Evolutionary conservation across 495 filamentous ascomycete genomes (phyloP).

Genomic region (Evernia prunastri): DNA sequence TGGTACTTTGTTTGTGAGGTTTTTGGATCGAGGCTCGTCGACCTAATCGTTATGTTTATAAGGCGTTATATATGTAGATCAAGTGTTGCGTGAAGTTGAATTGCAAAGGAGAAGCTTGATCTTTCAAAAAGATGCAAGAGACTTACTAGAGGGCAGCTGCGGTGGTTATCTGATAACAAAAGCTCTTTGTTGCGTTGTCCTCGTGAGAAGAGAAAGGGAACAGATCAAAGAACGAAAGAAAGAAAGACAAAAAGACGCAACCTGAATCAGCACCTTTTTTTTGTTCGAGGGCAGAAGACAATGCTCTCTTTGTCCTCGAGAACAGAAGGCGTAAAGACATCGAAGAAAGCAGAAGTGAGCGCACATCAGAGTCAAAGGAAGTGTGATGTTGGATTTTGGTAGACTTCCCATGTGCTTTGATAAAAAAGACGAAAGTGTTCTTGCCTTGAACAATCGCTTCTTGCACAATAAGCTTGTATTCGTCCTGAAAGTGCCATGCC

Average conservation of each 20-base stretch:
- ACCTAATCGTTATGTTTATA: neutral
- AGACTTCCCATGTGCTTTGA: too few relatives aligned
- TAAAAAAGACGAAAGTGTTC: neutral
- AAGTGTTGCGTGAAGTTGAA: neutral
- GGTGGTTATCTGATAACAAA: neutral
- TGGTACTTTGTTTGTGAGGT: neutral
- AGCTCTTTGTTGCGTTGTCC: neutral
- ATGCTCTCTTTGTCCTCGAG: neutral
- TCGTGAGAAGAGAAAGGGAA: neutral
- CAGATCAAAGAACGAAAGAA: neutral
- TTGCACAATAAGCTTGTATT: neutral
- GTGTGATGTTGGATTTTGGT: neutral
- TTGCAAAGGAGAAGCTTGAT: neutral
- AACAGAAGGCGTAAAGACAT: neutral
- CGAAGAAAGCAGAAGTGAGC: neutral
- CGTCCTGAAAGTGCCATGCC: neutral
- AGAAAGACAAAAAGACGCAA: neutral
- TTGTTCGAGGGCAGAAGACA: neutral
- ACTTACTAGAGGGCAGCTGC: neutral
- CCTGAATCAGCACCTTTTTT: neutral
- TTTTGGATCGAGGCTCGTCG: neutral
- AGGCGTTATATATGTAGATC: neutral
- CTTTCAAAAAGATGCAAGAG: neutral
- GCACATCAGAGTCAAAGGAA: neutral
- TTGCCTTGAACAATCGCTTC: neutral